Conservation (phyloP, 495 filamentous ascomycete species). For the Gamarada debralockiae region DNA sequence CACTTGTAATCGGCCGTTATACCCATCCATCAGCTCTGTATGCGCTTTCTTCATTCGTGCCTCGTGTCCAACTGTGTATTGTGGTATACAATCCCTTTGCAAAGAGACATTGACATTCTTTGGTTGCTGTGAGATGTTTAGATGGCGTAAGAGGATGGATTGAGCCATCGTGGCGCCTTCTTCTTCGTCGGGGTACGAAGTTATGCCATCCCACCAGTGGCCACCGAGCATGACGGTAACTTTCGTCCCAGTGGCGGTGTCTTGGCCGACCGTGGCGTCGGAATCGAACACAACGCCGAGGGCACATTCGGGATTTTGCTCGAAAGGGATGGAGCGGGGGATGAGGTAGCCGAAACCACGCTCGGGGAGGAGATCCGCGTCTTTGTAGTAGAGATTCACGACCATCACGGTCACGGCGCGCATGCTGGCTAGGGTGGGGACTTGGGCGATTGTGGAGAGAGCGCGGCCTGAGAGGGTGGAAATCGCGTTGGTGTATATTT, state of each 20-base stretch:
- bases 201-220: conserved; percentile 75
- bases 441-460: conserved; percentile 38
- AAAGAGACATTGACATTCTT: conserved; percentile 53
- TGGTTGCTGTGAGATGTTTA: conserved; percentile 59
- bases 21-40: conserved; percentile 48
- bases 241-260: conserved; percentile 58
- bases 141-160: conserved; percentile 64
- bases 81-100: conserved; percentile 80
- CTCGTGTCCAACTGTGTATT: conserved; percentile 78
- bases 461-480: conserved; percentile 59
- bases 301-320: conserved; percentile 76
- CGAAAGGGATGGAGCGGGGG: conserved; percentile 60
- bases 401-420: conserved; percentile 80
- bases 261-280: conserved; percentile 50
- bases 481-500: conserved; percentile 59
- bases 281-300: conserved; percentile 93
- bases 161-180: conserved; percentile 65
- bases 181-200: conserved; percentile 49
- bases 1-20: conserved; percentile 61
- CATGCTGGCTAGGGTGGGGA: conserved; percentile 49
- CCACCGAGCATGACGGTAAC: conserved; percentile 94
- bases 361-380: conserved; percentile 56
- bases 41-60: conserved; percentile 56
- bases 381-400: conserved; percentile 81
- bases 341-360: conserved; percentile 91